A percentile compares a stretch with the other conserved stretches of the same genome.
Evolutionary conservation across 352 stramenopile species (phyloP).

Genomic region (Phytophthora sp.): DNA sequence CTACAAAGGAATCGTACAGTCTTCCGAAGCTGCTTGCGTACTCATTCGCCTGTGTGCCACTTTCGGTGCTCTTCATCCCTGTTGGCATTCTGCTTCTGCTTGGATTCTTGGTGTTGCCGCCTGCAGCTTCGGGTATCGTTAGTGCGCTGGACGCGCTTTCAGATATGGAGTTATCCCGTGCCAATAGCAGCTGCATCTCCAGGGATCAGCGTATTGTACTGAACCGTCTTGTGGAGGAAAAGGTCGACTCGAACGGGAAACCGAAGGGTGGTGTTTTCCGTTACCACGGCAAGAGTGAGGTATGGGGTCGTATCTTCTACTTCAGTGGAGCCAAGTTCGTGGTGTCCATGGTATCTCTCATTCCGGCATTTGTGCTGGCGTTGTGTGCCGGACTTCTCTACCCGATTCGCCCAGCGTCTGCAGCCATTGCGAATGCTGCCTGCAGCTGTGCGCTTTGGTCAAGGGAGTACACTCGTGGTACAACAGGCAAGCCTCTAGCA

Average conservation of each 20-base stretch:
- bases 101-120: slow-evolving; percentile 63
- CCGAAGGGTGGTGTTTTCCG: slow-evolving; percentile 51
- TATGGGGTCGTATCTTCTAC: slow-evolving; percentile 78
- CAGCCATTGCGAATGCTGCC: slow-evolving; percentile 41
- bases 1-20: slow-evolving; percentile 47
- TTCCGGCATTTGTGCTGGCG: slow-evolving; percentile 60
- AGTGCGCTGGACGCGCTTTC: slow-evolving; percentile 67
- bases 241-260: slow-evolving; percentile 32
- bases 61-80: slow-evolving; percentile 65
- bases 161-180: slow-evolving; percentile 77
- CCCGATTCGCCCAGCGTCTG: slow-evolving; percentile 58
- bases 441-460: slow-evolving; percentile 64
- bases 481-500: slow-evolving; percentile 56
- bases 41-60: slow-evolving; percentile 57
- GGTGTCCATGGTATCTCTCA: slow-evolving; percentile 60
- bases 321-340: slow-evolving; percentile 69
- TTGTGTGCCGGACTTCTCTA: slow-evolving; percentile 61
- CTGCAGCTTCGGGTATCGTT: slow-evolving; percentile 55
- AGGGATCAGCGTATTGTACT: slow-evolving; percentile 64
- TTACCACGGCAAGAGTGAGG: slow-evolving; percentile 59
- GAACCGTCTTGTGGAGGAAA: slow-evolving; percentile 54
- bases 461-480: slow-evolving; percentile 69
- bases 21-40: slow-evolving; percentile 70
- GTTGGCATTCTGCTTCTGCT: slow-evolving; percentile 63
- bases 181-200: slow-evolving; percentile 66